phyloP scores from a whole-genome alignment of 1,284 basidiomycete genomes.

The Moesziomyces sp. region DNA sequence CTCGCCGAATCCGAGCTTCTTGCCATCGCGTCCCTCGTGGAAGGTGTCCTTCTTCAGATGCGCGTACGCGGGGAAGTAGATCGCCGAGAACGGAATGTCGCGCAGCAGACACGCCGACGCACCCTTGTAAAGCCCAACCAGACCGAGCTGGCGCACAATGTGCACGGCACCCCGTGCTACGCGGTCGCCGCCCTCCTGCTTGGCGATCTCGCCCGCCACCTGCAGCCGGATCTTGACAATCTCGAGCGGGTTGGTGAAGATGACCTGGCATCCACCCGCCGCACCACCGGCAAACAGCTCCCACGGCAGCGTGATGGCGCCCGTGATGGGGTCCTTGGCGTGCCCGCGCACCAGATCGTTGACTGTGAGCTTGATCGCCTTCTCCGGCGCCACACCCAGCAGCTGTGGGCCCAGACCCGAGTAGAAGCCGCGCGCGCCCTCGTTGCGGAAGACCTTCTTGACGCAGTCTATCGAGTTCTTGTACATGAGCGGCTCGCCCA shows the following conservation, averaged over 20 bases:
- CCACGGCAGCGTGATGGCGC: conserved; percentile 85
- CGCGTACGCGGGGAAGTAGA: conserved; percentile 72
- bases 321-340: conserved; percentile 91
- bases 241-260: conserved; percentile 95
- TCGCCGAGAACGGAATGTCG: conserved; percentile 85
- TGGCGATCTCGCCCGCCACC: conserved; percentile 92
- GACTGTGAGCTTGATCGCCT: conserved; percentile 92
- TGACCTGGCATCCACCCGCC: conserved; percentile 96
- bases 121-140: conserved; percentile 92
- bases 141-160: conserved; percentile 89
- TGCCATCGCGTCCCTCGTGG: conserved; percentile 93
- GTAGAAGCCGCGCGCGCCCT: conserved; percentile 93
- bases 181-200: conserved; percentile 76
- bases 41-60: conserved; percentile 87
- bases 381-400: conserved; percentile 97
- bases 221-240: conserved; percentile 92
- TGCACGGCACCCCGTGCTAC: conserved; percentile 86
- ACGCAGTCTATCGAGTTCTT: conserved; percentile 79
- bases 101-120: conserved; percentile 84
- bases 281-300: conserved; percentile 90
- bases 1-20: conserved; percentile 90
- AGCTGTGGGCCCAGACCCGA: conserved; percentile 94
- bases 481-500: conserved; percentile 67
- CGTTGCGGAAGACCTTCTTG: conserved; percentile 91
- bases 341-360: conserved; percentile 89